These are phyloP conservation scores for Graphilbum ipis-grandicollis DNA, from an alignment of 2,329 filamentous ascomycete genomes.

Conservation along the genomic window DNA sequence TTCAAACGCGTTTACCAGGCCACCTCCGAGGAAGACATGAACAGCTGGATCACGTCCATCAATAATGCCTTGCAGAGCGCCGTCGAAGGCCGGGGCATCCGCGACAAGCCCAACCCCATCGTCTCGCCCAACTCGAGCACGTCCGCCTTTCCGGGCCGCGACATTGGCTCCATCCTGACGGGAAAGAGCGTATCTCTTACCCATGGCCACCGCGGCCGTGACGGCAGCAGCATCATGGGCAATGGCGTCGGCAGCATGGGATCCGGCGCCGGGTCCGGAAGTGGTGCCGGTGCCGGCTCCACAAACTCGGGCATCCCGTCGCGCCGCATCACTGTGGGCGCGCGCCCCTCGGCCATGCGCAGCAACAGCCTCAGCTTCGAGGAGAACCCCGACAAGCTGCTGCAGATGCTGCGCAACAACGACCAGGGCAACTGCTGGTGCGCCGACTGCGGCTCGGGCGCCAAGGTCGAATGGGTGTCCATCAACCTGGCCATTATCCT, in stretches of 20 bases:
- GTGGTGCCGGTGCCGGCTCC: constrained; percentile 16
- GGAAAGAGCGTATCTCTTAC: constrained; percentile 69
- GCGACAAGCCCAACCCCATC: constrained; percentile 28
- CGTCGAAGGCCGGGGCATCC: constrained; percentile 61
- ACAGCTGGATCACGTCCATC: constrained; percentile 86
- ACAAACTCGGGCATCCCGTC: constrained; percentile 40
- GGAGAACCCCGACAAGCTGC: constrained; percentile 67
- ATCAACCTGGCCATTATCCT: constrained; percentile 94
- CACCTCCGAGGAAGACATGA: constrained; percentile 96
- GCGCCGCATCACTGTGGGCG: constrained; percentile 81
- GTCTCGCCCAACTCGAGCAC: constrained; percentile 19
- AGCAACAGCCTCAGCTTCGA: constrained; percentile 51
- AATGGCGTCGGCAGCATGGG: constrained; percentile 15
- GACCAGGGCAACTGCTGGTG: constrained; percentile 90
- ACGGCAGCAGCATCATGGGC: constrained; percentile 22
- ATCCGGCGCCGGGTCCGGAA: constrained; percentile 15
- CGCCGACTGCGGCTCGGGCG: constrained; percentile 79
- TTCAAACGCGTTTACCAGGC: constrained; percentile 95
- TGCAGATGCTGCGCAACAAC: constrained; percentile 73
- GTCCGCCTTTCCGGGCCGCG: constrained; percentile 48
- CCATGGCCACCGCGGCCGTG: constrained; percentile 22
- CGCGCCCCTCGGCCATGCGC: constrained; percentile 56
- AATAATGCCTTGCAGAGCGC: constrained; percentile 96
- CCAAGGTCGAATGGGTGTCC: constrained; percentile 96
- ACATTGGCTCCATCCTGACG: constrained; percentile 83